Percentiles rank a stretch among this genome's conserved stretches.
Conservation (phyloP, 441 rosid genomes). For the Viola pubescens region DNA sequence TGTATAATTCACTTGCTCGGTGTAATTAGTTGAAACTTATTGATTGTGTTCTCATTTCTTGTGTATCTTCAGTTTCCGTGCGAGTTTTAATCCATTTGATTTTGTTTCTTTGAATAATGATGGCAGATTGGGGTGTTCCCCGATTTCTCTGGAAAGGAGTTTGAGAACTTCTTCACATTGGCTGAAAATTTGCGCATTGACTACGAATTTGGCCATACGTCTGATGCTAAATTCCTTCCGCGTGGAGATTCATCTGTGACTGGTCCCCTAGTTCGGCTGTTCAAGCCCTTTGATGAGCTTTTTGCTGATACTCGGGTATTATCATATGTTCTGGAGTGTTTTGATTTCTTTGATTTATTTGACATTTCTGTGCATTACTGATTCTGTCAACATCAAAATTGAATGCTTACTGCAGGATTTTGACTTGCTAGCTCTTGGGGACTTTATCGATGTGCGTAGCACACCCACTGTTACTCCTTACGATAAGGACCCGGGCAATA, state of each 20-base stretch:
- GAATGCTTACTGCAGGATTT: conserved; percentile 53
- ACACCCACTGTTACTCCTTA: conserved; percentile 59
- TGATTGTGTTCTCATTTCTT: too few relatives aligned
- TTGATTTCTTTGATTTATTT: not conserved
- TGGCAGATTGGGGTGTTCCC: conserved; percentile 84
- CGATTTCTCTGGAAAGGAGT: conserved; percentile 78
- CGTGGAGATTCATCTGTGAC: conserved; percentile 74
- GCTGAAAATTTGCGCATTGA: conserved; percentile 85
- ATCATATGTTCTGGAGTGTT: not conserved
- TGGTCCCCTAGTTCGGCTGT: conserved; percentile 81
- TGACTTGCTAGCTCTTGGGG: conserved; percentile 50
- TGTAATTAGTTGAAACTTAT: too few relatives aligned
- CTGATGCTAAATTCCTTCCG: conserved; percentile 81
- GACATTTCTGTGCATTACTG: not conserved
- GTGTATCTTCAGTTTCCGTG: conserved; percentile 2
- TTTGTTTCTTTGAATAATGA: too few relatives aligned
- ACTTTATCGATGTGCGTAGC: conserved; percentile 70
- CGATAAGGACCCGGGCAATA: conserved; percentile 65
- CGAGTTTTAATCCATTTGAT: too few relatives aligned
- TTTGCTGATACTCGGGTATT: conserved; percentile 74
- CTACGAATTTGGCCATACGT: conserved; percentile 79
- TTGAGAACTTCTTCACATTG: conserved; percentile 49
- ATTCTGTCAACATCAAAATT: conserved; percentile 12
- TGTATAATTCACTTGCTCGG: not conserved
- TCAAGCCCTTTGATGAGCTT: conserved; percentile 95